A percentile compares a stretch with the other conserved stretches of the same genome.
Evolutionary conservation across 805 yeast species (phyloP).

Genomic region (Naumovozyma baii): DNA sequence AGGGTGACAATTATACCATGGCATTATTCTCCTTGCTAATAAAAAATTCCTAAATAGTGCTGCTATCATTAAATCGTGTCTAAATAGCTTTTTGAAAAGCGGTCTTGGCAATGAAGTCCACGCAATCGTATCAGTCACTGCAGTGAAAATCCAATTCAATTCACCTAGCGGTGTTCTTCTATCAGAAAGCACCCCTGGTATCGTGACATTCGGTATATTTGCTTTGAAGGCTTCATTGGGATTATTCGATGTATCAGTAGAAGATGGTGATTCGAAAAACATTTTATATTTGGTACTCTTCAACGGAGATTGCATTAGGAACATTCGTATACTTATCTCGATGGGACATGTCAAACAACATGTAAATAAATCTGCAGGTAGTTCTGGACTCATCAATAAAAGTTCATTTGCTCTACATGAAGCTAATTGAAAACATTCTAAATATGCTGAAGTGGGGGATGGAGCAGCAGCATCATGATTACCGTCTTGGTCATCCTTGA

Average conservation of each 20-base stretch:
- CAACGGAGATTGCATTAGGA: slow-evolving; percentile 72
- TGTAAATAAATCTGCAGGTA: slow-evolving; percentile 93
- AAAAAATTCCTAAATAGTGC: slow-evolving; percentile 89
- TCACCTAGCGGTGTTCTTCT: slow-evolving; percentile 94
- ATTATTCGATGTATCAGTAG: slow-evolving; percentile 10
- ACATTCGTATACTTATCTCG: slow-evolving; percentile 87
- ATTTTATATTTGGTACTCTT: slow-evolving; percentile 36
- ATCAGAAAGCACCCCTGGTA: slow-evolving; percentile 88
- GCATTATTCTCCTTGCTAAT: slow-evolving; percentile 88
- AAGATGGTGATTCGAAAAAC: slow-evolving; percentile 30
- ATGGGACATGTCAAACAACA: slow-evolving; percentile 94
- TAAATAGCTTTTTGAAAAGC: slow-evolving; percentile 75
- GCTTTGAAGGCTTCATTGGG: slow-evolving; percentile 14
- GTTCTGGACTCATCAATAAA: slow-evolving; percentile 83
- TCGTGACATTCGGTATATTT: slow-evolving; percentile 39
- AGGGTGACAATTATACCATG: slow-evolving; percentile 86
- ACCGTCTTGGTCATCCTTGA: slow-evolving; percentile 70
- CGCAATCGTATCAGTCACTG: slow-evolving; percentile 95
- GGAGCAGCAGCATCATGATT: slow-evolving; percentile 35
- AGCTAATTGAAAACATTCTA: slow-evolving; percentile 86
- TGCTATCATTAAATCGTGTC: slow-evolving; percentile 95
- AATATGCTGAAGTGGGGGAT: slow-evolving; percentile 42
- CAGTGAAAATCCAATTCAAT: slow-evolving; percentile 94
- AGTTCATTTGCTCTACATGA: slow-evolving; percentile 83
- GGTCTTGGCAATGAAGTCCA: slow-evolving; percentile 90